Evolutionary conservation across 2,329 filamentous ascomycete genomes (phyloP).

Genomic region (Xylariaceae sp.): DNA sequence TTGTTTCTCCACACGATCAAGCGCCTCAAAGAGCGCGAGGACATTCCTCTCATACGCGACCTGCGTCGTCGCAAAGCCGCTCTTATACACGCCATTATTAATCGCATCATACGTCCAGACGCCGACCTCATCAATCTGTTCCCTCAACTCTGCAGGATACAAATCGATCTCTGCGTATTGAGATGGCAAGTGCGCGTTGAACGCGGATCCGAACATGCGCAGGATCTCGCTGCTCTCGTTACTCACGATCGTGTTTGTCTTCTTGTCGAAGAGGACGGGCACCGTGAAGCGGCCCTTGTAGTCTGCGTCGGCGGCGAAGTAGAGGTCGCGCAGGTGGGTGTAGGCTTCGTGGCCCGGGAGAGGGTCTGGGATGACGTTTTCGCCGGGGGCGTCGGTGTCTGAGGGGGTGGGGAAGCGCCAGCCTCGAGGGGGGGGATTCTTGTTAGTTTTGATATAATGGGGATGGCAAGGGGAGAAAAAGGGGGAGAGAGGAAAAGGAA

Average conservation of each 20-base stretch:
- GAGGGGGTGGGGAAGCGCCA: slow-evolving; percentile 76
- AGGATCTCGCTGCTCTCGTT: slow-evolving; percentile 93
- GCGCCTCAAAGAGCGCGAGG: slow-evolving; percentile 62
- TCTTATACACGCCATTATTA: slow-evolving; percentile 69
- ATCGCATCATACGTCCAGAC: slow-evolving; percentile 73
- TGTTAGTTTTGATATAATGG: slow-evolving; percentile 11
- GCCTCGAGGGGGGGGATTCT: slow-evolving; percentile 39
- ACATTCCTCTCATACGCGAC: slow-evolving; percentile 77
- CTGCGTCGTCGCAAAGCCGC: slow-evolving; percentile 80
- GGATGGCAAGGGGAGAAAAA: not conserved
- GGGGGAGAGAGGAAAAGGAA: not conserved
- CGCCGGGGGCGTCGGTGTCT: slow-evolving; percentile 49
- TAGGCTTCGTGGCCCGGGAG: slow-evolving; percentile 65
- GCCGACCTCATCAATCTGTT: slow-evolving; percentile 70
- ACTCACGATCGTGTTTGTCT: slow-evolving; percentile 70
- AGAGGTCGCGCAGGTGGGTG: slow-evolving; percentile 68
- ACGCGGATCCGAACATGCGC: slow-evolving; percentile 79
- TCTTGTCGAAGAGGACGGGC: slow-evolving; percentile 78
- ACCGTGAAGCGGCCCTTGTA: slow-evolving; percentile 83
- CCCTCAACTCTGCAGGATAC: slow-evolving; percentile 59
- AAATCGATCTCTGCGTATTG: slow-evolving; percentile 58
- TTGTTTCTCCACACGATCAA: slow-evolving; percentile 72
- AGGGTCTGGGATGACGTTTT: slow-evolving; percentile 62
- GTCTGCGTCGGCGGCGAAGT: slow-evolving; percentile 66
- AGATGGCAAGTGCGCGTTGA: slow-evolving; percentile 63